Evolutionary conservation across 2,329 filamentous ascomycete genomes (phyloP).

Genomic region (Lithohypha guttulata): DNA sequence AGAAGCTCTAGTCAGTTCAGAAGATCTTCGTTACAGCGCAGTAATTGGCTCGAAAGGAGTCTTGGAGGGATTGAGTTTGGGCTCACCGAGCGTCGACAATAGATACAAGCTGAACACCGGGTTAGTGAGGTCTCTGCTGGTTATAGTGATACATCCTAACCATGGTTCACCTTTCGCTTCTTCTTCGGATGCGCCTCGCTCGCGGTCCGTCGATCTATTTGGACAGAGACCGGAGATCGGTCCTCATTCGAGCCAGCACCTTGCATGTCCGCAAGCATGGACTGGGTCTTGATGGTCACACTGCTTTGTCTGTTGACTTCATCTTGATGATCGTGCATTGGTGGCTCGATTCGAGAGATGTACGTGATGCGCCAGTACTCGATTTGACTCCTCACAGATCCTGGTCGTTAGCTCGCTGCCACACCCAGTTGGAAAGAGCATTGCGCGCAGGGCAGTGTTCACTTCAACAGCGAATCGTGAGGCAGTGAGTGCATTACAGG

Average conservation of each 20-base stretch:
- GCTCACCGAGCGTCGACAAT: constrained; percentile 84
- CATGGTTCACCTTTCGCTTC: constrained; percentile 81
- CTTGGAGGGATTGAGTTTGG: constrained; percentile 19
- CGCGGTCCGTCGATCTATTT: constrained; percentile 16
- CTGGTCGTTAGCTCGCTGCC: not conserved
- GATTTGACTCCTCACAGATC: constrained; percentile 2
- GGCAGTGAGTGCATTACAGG: not conserved
- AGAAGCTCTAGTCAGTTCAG: constrained; percentile 38
- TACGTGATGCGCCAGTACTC: not conserved
- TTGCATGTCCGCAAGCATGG: constrained; percentile 13
- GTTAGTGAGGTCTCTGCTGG: constrained; percentile 21
- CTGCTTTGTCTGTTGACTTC: constrained; percentile 18
- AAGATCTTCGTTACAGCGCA: constrained; percentile 2
- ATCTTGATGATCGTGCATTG: constrained; percentile 22
- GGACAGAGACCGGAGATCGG: constrained; percentile 14
- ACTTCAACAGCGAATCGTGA: not conserved
- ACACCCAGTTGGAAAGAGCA: not conserved
- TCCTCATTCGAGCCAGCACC: constrained; percentile 16
- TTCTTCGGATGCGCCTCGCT: constrained; percentile 59
- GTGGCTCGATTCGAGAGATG: constrained; percentile 10
- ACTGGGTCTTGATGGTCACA: constrained; percentile 13
- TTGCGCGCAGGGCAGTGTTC: constrained; percentile 1
- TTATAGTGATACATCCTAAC: constrained; percentile 42
- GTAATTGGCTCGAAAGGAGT: not conserved
- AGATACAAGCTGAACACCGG: constrained; percentile 63